Conservation (phyloP, 176 grass and related monocot genomes). For the Oryza glaberrima region DNA sequence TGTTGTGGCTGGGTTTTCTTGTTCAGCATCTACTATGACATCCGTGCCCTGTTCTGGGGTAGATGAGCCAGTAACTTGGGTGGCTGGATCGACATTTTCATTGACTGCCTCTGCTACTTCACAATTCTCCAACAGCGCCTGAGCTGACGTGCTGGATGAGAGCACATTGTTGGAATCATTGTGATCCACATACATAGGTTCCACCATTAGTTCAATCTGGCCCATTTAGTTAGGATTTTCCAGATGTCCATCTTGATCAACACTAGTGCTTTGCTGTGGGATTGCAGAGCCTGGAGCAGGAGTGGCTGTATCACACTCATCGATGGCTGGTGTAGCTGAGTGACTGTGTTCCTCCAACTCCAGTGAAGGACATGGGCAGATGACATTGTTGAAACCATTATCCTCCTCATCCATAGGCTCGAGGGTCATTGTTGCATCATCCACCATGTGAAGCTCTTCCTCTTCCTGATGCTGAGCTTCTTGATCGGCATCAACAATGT, state of each 20-base stretch:
- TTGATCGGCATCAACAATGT: conserved; percentile 38
- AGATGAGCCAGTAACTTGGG: conserved; percentile 18
- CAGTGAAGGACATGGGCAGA: conserved; percentile 31
- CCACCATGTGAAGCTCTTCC: conserved; percentile 36
- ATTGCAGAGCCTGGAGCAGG: conserved; percentile 18
- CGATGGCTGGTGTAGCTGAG: conserved; percentile 16
- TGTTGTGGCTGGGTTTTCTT: conserved; percentile 32
- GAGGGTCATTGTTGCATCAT: conserved; percentile 25
- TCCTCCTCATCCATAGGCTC: conserved; percentile 37
- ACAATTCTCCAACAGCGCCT: not conserved
- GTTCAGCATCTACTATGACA: conserved; percentile 26
- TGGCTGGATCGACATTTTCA: not conserved
- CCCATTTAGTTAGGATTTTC: conserved; percentile 37
- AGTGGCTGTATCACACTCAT: conserved; percentile 30
- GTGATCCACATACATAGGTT: conserved; percentile 35
- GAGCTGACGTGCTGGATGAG: conserved; percentile 8
- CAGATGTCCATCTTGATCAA: conserved; percentile 39
- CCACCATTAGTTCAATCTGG: conserved; percentile 18
- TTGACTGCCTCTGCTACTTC: not conserved
- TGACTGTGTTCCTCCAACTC: conserved; percentile 25
- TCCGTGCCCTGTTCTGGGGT: not conserved
- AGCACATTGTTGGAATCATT: conserved; percentile 8
- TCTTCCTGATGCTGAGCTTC: conserved; percentile 46
- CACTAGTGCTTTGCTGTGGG: conserved; percentile 18
- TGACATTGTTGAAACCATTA: conserved; percentile 11